Evolutionary conservation across 257 asterid species (phyloP).

Genomic region (Buddleja alternifolia): DNA sequence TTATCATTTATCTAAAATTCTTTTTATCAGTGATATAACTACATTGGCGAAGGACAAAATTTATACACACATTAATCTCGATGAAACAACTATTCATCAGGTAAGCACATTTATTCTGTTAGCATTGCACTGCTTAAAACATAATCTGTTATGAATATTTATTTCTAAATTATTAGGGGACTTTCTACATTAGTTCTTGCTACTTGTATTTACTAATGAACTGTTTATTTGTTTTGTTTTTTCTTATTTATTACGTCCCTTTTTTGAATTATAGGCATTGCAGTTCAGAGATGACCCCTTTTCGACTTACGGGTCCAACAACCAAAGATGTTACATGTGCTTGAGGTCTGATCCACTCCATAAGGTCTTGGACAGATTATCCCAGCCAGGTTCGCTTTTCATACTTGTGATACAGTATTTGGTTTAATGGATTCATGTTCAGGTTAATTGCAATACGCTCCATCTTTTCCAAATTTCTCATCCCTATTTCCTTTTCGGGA

Average conservation of each 20-base stretch:
- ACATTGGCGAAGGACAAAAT: conserved; percentile 89
- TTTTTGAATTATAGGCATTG: conserved; percentile 60
- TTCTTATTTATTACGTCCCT: conserved; percentile 13
- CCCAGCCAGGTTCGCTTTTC: conserved; percentile 73
- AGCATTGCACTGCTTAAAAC: neutral
- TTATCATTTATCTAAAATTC: conserved; percentile 20
- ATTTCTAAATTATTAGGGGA: neutral
- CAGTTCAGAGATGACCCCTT: conserved; percentile 87
- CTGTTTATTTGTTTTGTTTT: neutral
- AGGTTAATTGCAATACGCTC: too few species aligned
- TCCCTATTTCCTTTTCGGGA: too few species aligned
- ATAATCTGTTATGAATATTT: neutral
- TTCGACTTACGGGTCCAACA: conserved; percentile 52
- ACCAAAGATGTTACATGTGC: conserved; percentile 90
- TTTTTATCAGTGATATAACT: conserved; percentile 83
- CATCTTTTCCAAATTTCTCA: too few species aligned
- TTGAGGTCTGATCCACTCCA: conserved; percentile 82
- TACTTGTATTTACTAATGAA: neutral
- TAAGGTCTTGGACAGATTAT: conserved; percentile 80
- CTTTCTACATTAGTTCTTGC: neutral
- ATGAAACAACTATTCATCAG: conserved; percentile 83
- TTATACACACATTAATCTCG: conserved; percentile 79
- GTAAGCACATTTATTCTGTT: conserved; percentile 40
- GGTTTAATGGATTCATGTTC: too few species aligned
- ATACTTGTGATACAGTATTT: too few species aligned